Conservation (phyloP, 2,329 filamentous ascomycete species). For the Hypoxylon rubiginosum region DNA sequence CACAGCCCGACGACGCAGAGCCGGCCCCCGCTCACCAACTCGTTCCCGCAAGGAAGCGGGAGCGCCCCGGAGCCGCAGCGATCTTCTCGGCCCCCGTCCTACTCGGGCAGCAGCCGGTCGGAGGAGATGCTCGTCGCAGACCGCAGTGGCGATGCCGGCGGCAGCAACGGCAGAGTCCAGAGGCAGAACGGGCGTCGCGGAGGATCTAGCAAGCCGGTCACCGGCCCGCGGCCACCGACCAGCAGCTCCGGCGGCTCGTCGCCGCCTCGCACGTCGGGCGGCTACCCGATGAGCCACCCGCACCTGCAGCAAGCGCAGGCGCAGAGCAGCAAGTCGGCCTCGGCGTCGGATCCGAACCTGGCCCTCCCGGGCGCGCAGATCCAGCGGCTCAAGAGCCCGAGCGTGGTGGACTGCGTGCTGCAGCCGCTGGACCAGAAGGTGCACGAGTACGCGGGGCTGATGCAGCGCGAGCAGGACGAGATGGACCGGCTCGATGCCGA, state of each 20-base stretch:
- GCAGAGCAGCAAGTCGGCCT: conserved; percentile 18
- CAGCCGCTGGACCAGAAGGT: conserved; percentile 62
- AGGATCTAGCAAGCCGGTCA: conserved; percentile 32
- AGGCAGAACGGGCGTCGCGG: conserved; percentile 48
- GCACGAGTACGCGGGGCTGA: conserved; percentile 58
- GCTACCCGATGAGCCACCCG: conserved; percentile 42
- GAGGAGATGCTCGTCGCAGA: conserved; percentile 50
- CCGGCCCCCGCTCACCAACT: conserved; percentile 50
- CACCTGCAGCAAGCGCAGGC: conserved; percentile 39
- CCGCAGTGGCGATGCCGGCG: conserved; percentile 36
- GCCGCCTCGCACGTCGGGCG: conserved; percentile 43
- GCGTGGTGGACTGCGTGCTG: conserved; percentile 59
- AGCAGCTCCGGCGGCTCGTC: conserved; percentile 43
- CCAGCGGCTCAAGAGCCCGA: conserved; percentile 60
- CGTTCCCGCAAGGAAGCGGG: conserved; percentile 42
- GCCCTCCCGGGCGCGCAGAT: conserved; percentile 46
- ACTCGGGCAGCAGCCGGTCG: conserved; percentile 51
- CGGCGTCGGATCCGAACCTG: conserved; percentile 25
- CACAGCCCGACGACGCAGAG: conserved; percentile 42
- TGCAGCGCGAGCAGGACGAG: conserved; percentile 58
- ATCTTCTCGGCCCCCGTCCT: conserved; percentile 47
- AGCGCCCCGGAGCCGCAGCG: not conserved
- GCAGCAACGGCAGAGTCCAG: conserved; percentile 35
- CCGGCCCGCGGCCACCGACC: conserved; percentile 39
- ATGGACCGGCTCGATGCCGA: conserved; percentile 61